Percentiles rank a stretch among this genome's conserved stretches.
Evolutionary conservation across 306 rosid species (phyloP).

Genomic region (Bauhinia variegata): DNA sequence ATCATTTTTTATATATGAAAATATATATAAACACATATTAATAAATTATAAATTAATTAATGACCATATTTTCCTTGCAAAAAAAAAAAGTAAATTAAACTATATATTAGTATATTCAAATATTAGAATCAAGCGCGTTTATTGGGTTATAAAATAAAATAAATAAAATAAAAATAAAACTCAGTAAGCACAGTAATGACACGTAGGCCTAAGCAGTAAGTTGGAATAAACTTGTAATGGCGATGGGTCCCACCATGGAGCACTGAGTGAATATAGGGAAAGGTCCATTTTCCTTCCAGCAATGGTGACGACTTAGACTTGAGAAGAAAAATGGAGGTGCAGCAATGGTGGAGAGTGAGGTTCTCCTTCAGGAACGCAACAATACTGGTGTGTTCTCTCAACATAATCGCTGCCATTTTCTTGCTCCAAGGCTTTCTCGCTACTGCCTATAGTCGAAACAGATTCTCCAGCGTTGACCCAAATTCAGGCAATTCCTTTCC

Average conservation of each 20-base stretch:
- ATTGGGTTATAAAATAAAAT: no score
- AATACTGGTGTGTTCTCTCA: constrained; percentile 66
- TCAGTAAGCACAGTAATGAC: no score
- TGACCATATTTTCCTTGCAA: no score
- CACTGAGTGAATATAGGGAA: constrained; percentile 28
- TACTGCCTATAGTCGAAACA: constrained; percentile 67
- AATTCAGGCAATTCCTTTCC: constrained; percentile 51
- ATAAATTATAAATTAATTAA: no score
- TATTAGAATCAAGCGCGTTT: no score
- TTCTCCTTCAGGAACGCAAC: constrained; percentile 92
- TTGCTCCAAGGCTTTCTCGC: constrained; percentile 79
- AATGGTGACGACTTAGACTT: background rate
- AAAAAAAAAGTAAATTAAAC: no score
- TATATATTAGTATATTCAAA: no score
- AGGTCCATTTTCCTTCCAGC: background rate
- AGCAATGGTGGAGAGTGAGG: constrained; percentile 71
- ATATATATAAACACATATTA: no score
- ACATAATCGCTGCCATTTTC: constrained; percentile 61
- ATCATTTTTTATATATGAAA: no score
- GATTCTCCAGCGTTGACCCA: constrained; percentile 39
- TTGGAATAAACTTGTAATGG: background rate
- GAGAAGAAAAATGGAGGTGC: constrained; percentile 67
- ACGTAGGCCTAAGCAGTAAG: no score
- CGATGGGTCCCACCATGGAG: constrained; percentile 29
- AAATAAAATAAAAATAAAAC: no score